Base-by-base conservation (phyloP, 768 basidiomycete genomes). In the Naganishia friedmannii region DNA sequence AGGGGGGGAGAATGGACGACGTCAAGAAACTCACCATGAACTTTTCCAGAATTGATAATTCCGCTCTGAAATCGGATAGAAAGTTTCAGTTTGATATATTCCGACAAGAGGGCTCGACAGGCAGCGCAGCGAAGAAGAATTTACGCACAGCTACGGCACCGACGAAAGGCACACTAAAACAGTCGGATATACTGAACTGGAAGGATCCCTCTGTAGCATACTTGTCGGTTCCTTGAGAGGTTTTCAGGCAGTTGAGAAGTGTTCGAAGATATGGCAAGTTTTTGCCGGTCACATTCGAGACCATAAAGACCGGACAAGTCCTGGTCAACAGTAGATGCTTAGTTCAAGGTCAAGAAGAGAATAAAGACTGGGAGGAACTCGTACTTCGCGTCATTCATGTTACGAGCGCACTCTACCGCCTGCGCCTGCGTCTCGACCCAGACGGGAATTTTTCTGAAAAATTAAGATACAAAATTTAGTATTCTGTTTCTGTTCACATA, bases 201-300 rank as follows among this genome's bases (percentile, higher is more conserved):
- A 84, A 77, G 26, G 81, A 80, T 10, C 80, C 81, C 75, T 92
- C 88, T 15, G 86, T 82, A 37, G 87, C 85, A 79, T 92, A 97
- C 74, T 91, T 90, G 75, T 85, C 85, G 74, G 93, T 92, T 34
- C 85, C 86, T 76, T 93, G 92, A 77, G 91, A 92, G 8, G 94
- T 89, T 0, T 92, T 91, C 9, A 97, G 82, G 46, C 93, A 84
- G 79, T 98, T 97, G 67, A 98, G 84, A 82, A 97, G 95, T 2
- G 88, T 90, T 68, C 93, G 87, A 67, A 97, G 89, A 73, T 86
- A 84, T 75, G 91, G 88, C 13, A 95, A 86, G 3, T 93, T 92
- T 74, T 91, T 87, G n/a, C 94, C 95, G 0, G 92, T 94, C 17
- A 96, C 92, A 78, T 97, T 98, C 3, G 93, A 96, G 26, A 94